Percentiles rank a stretch among this genome's conserved stretches.
phyloP scores from a whole-genome alignment of 306 rosid genomes.

The Quercus alba region DNA sequence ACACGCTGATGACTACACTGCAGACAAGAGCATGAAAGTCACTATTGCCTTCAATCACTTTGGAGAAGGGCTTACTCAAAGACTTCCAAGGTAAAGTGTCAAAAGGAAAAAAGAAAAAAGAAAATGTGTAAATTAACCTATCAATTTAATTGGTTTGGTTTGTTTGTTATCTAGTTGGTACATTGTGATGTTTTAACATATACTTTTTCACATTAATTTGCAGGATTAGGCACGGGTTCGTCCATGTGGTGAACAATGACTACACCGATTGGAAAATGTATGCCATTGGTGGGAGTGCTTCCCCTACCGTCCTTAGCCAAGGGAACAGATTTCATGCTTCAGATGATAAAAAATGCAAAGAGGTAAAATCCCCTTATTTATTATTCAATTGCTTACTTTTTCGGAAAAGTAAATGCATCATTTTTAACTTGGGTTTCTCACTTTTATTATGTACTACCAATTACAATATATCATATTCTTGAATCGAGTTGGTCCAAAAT shows the following conservation, averaged over 20 bases:
- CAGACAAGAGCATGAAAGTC: slow-evolving; percentile 94
- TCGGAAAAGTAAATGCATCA: too few relatives aligned
- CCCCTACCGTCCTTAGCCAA: slow-evolving; percentile 91
- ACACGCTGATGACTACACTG: slow-evolving; percentile 69
- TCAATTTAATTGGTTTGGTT: too few relatives aligned
- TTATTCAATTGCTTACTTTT: background rate
- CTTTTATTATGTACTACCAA: too few relatives aligned
- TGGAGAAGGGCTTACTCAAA: slow-evolving; percentile 93
- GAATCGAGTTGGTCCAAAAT: too few relatives aligned
- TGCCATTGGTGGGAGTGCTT: slow-evolving; percentile 97
- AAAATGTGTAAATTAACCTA: background rate
- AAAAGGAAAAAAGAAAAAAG: background rate
- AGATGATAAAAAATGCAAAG: slow-evolving; percentile 71
- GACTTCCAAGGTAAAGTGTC: slow-evolving; percentile 84
- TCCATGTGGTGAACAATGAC: slow-evolving; percentile 99
- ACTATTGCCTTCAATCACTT: slow-evolving; percentile 96
- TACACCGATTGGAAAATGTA: slow-evolving; percentile 99
- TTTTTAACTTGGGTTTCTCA: too few relatives aligned
- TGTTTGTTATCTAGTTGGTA: too few relatives aligned
- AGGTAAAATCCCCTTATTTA: slow-evolving; percentile 35
- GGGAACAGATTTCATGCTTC: slow-evolving; percentile 94
- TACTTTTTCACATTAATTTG: background rate
- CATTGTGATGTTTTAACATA: slow-evolving; percentile 2
- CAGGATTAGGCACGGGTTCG: slow-evolving; percentile 92
- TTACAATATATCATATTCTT: too few relatives aligned